Conservation (phyloP, 2,329 filamentous ascomycete species). For the Stagonosporopsis chrysanthemi region DNA sequence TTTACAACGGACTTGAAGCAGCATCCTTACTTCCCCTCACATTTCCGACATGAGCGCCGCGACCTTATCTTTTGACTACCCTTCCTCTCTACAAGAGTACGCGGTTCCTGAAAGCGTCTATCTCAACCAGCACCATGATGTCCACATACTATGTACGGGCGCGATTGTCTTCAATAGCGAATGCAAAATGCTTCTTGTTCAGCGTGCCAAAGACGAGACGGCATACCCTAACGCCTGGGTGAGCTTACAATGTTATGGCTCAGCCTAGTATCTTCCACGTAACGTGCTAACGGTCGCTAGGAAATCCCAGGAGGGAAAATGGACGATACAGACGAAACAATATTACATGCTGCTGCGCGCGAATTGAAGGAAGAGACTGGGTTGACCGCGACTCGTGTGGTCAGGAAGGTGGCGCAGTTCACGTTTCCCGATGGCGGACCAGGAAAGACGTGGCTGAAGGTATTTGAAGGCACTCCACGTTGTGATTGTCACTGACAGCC, state of each 20-base stretch:
- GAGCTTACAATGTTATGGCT: constrained; percentile 5
- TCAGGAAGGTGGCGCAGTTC: constrained; percentile 52
- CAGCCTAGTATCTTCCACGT: not conserved
- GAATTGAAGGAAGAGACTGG: constrained; percentile 63
- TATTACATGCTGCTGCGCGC: constrained; percentile 59
- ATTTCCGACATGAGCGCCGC: constrained; percentile 10
- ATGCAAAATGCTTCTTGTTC: constrained; percentile 45
- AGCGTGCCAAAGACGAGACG: constrained; percentile 45
- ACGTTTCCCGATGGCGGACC: constrained; percentile 31
- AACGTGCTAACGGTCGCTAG: constrained; percentile 39
- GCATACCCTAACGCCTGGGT: constrained; percentile 48
- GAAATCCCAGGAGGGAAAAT: constrained; percentile 61
- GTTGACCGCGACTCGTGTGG: constrained; percentile 53
- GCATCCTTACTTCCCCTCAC: not conserved
- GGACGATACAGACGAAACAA: constrained; percentile 56
- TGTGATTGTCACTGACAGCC: not conserved
- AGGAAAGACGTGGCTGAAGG: constrained; percentile 45
- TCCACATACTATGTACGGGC: constrained; percentile 40
- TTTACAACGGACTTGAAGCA: not conserved
- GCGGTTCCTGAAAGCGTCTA: constrained; percentile 39
- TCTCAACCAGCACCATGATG: constrained; percentile 36
- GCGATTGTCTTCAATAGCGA: constrained; percentile 44
- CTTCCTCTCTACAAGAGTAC: constrained; percentile 37
- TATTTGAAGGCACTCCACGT: constrained; percentile 2
- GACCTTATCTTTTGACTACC: constrained; percentile 27